Evolutionary conservation across 768 basidiomycete species (phyloP).

Genomic region (Mycena maculata): DNA sequence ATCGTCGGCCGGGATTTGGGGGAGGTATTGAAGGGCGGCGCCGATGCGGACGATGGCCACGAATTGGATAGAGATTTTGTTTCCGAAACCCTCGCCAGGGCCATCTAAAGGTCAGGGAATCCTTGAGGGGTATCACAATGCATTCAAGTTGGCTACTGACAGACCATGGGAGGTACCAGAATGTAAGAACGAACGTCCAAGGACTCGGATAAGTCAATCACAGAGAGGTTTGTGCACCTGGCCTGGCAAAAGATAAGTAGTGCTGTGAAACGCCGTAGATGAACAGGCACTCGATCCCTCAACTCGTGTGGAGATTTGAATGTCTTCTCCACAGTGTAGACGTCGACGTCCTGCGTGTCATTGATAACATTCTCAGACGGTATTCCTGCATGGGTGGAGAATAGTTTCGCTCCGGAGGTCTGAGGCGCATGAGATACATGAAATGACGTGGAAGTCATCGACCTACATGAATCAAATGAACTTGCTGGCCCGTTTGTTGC

Average conservation of each 20-base stretch:
- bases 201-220: constrained; percentile 22
- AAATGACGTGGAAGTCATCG: not conserved
- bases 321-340: constrained; percentile 7
- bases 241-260: not conserved
- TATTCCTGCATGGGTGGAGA: constrained; percentile 24
- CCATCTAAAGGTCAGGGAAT: constrained; percentile 4
- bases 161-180: constrained; percentile 28
- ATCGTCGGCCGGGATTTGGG: constrained; percentile 4
- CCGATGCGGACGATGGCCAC: constrained; percentile 24
- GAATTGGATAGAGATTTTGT: constrained; percentile 29
- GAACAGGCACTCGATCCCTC: constrained; percentile 19
- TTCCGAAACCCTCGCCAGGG: constrained; percentile 26
- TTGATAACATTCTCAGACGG: constrained; percentile 1
- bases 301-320: constrained; percentile 10
- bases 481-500: not conserved
- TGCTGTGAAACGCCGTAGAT: not conserved
- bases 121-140: not conserved
- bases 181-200: constrained; percentile 26
- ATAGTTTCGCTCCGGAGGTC: constrained; percentile 29
- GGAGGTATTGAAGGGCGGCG: constrained; percentile 15
- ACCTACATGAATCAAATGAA: constrained; percentile 27
- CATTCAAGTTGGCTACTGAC: not conserved
- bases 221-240: constrained; percentile 12
- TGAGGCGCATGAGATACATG: not conserved
- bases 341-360: constrained; percentile 20